Conservation (phyloP, 1,284 basidiomycete genomes). For the Apiotrichum gracile region DNA sequence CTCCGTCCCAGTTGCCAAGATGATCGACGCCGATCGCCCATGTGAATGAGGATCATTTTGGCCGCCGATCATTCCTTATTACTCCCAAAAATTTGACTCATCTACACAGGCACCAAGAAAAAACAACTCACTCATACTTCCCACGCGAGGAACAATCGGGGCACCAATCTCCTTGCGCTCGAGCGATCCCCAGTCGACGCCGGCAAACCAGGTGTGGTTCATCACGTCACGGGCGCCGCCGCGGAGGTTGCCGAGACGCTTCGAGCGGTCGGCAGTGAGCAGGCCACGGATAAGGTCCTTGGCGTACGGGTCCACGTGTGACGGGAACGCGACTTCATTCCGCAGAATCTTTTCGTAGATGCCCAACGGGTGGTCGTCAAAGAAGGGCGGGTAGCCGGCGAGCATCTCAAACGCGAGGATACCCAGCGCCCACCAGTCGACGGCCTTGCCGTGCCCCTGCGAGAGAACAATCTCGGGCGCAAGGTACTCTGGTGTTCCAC, state of each 20-base stretch:
- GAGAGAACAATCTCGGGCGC: conserved; percentile 50
- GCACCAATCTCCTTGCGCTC: conserved; percentile 50
- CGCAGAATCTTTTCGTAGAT: conserved; percentile 50
- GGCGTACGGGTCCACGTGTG: conserved; percentile 49
- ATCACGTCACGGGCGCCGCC: conserved; percentile 51
- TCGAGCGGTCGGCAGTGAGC: conserved; percentile 48
- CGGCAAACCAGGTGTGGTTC: conserved; percentile 50
- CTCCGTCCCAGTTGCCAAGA: background rate
- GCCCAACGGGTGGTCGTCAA: conserved; percentile 48
- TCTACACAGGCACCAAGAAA: background rate
- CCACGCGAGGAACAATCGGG: conserved; percentile 50
- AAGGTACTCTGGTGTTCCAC: conserved; percentile 50
- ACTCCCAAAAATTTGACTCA: too few relatives aligned
- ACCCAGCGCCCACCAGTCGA: conserved; percentile 53
- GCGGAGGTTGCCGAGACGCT: conserved; percentile 50
- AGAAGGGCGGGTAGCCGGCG: conserved; percentile 49
- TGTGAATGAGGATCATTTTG: background rate
- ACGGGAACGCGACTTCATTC: conserved; percentile 49
- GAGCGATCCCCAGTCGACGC: conserved; percentile 50
- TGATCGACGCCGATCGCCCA: background rate
- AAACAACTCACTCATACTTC: conserved; percentile 43
- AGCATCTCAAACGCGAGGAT: conserved; percentile 52
- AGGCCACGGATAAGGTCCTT: conserved; percentile 50
- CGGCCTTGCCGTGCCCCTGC: conserved; percentile 52
- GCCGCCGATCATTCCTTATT: too few relatives aligned